Evolutionary conservation across 192 early-diverging fungal genomes (phyloP), one percentile per base, ranked within the genome.

Genomic region (Backusella circina): DNA sequence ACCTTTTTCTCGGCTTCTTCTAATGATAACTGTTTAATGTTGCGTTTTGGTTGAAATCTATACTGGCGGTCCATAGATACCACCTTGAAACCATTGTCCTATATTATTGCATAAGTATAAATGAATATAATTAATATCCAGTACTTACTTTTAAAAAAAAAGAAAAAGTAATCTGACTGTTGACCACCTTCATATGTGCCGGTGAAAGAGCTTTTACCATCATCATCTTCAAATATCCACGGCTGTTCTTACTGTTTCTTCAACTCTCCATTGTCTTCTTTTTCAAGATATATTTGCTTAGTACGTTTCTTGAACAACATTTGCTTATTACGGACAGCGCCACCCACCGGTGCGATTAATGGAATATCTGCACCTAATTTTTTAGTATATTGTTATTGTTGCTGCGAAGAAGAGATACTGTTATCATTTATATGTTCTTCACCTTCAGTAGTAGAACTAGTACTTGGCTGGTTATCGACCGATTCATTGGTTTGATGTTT

Each of bases 1-100:
- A 93, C 85, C 82, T 91, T 85, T 75, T 92, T 89, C 71, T 95
- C 93, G 1, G 92, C 93, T 82, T 95, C 91, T 57, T 95, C 92
- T 30, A 90, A 68, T 0, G 91, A 88, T 68, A 93, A 76, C 0
- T 88, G 88, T 28, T 85, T 78, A 72, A 91, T 90, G 61, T 85
- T 86, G 36, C 90, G 82, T 75, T 90, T 90, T 35, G 89, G 85
- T 21, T 84, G 81, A 68, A 95, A 93, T 74, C 90, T 91, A 81
- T 93, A 95, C 91, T 91, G 92, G 33, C 88, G 82, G 69, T 90
- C 85, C 0, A 90, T 88, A 18, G 89, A 89, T 8, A 93, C 88
- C 2, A 93, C 92, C 73, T 88, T 90, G 79, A 94, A 93, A 0
- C 92, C 89, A 67, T 94, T 87, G 8, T 90, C 91, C 77, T 81